Evolutionary conservation across 2,329 filamentous ascomycete species (phyloP), one percentile per base, ranked within the genome.

Genomic region (Diaporthe batatas): DNA sequence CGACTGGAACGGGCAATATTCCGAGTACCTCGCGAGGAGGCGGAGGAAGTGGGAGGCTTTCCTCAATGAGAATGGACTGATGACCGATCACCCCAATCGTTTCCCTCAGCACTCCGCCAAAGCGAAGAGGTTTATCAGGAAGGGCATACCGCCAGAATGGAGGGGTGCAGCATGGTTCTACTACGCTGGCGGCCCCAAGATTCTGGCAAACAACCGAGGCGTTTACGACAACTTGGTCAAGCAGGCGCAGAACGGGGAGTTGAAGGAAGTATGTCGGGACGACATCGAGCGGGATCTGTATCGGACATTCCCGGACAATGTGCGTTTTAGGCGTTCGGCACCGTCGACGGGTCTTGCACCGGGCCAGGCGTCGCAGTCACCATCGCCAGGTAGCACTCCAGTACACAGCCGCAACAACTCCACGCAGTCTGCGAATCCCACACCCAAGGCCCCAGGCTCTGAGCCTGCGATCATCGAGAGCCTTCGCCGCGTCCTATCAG

Each of bases 121-220:
- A 82, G 91, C 96, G 55, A 98, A 97, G 83, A 90, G 95, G 23
- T 98, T 96, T 80, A 90, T 98, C 64, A 91, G 95, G 68, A 98
- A 98, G 82, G 96, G 96, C 21, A 96, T 98, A 65, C 96, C 96
- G 3, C 94, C 95, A 0, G 94, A 98, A 76, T 97, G 95, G 91
- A 91, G 96, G 78, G 96, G 96, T n/a, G 93, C 94, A 7, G 96
- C 96, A 58, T 98, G 96, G 96, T 98, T 97, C 82, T 98, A 93
- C 84, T 98, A 98, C 80, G 94, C 95, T 14, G 94, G 94, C 25
- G 96, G 96, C 1, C 94, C 94, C 32, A 91, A 91, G 58, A 92
- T 94, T 76, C 82, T 98, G 73, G 89, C 91, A 68, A 92, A 94
- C 78, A 90, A 97, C 77, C 88, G 91, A 6, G 94, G 94, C 1